Conservation (phyloP, 2,329 filamentous ascomycete genomes). For the Epichloe glyceriae region DNA sequence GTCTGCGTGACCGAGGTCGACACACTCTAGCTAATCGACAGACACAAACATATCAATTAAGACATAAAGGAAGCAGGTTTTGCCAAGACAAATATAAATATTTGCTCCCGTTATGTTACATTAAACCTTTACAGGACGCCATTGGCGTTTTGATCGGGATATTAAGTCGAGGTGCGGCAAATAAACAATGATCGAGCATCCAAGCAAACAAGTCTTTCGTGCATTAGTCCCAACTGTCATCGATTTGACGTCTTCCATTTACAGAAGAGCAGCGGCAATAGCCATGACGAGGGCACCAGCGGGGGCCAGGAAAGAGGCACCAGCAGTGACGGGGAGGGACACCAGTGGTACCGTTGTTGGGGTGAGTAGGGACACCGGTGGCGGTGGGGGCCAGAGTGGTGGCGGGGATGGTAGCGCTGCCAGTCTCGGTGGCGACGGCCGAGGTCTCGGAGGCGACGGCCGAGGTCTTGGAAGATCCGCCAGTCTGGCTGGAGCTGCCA, state of each 20-base stretch:
- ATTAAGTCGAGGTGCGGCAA: not conserved
- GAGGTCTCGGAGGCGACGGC: not conserved
- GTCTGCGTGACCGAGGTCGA: not conserved
- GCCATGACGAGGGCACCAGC: constrained; percentile 9
- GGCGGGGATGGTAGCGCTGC: not conserved
- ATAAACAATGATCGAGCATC: not conserved
- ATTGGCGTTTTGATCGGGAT: not conserved
- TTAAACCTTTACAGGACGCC: not conserved
- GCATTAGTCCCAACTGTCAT: not conserved
- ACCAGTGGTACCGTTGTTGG: constrained; percentile 1
- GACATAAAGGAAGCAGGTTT: not conserved
- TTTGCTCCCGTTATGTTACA: constrained; percentile 2
- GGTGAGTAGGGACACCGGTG: constrained; percentile 2
- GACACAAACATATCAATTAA: not conserved
- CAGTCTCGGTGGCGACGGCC: not conserved
- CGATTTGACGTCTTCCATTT: not conserved
- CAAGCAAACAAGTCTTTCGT: not conserved
- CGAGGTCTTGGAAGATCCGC: not conserved
- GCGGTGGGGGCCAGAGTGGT: constrained; percentile 3
- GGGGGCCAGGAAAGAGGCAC: constrained; percentile 8
- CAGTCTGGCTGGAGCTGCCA: not conserved
- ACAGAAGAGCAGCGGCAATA: constrained; percentile 6
- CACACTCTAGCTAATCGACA: constrained; percentile 1
- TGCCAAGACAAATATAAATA: not conserved
- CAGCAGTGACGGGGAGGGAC: constrained; percentile 7